Conservation (phyloP, 805 yeast genomes). For the Hermanozyma aechmeae region DNA sequence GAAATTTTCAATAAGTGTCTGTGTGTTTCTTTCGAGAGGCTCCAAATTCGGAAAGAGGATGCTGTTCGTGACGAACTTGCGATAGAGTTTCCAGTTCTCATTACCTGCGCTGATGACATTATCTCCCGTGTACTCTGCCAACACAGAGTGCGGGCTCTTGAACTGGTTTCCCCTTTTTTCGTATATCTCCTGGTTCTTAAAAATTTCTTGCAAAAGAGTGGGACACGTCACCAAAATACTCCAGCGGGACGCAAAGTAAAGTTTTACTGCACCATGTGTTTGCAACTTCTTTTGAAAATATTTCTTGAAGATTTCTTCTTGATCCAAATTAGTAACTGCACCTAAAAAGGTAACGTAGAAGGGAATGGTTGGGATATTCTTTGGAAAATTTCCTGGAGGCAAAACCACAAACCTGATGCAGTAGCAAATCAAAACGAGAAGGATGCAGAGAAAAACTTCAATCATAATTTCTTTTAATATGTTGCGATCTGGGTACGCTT, state of each 20-base stretch:
- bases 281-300: constrained; percentile 38
- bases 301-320: constrained; percentile 32
- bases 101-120: constrained; percentile 55
- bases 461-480: too few species aligned
- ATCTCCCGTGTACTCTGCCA: constrained; percentile 50
- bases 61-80: constrained; percentile 36
- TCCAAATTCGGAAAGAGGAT: constrained; percentile 39
- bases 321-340: constrained; percentile 38
- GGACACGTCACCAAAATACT: constrained; percentile 46
- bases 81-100: constrained; percentile 38
- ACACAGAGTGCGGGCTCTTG: constrained; percentile 46
- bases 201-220: constrained; percentile 33
- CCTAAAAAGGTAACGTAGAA: constrained; percentile 43
- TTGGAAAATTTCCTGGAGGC: constrained; percentile 46
- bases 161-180: constrained; percentile 54
- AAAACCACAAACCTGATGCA: not conserved
- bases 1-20: constrained; percentile 15
- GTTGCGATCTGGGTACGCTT: too few species aligned
- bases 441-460: too few species aligned
- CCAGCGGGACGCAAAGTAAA: constrained; percentile 56
- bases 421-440: too few species aligned
- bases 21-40: constrained; percentile 31
- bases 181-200: constrained; percentile 40
- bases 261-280: constrained; percentile 47
- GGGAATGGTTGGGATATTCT: constrained; percentile 51